phyloP scores from a whole-genome alignment of 192 early-diverging fungal genomes.

The Haplosporangium gracile region DNA sequence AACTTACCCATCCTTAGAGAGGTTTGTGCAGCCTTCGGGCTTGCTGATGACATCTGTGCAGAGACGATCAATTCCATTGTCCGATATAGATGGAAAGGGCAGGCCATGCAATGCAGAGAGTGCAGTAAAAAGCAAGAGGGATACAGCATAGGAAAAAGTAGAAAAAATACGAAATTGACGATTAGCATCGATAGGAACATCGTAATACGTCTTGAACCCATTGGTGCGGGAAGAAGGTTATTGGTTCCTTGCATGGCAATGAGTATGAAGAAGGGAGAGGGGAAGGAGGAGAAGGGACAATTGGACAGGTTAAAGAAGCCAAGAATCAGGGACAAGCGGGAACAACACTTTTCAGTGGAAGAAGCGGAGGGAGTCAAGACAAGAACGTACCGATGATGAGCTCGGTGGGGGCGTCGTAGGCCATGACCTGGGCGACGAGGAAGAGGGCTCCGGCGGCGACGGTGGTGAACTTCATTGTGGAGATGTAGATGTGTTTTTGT shows the following conservation, averaged over 20 bases:
- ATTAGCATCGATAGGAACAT: neutral
- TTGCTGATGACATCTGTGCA: conserved; percentile 36
- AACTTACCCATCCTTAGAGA: conserved; percentile 42
- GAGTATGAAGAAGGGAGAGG: neutral
- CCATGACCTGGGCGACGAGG: conserved; percentile 43
- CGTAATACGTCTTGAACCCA: neutral
- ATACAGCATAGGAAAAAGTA: neutral
- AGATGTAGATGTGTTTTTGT: conserved; percentile 7
- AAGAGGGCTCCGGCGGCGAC: conserved; percentile 40
- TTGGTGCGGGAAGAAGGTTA: neutral
- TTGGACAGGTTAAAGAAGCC: neutral
- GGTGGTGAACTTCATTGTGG: conserved; percentile 51
- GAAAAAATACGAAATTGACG: neutral
- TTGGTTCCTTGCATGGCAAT: neutral
- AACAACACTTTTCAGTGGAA: neutral
- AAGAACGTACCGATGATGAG: conserved; percentile 38
- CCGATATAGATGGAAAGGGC: neutral
- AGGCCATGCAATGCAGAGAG: neutral
- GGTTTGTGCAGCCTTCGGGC: conserved; percentile 26
- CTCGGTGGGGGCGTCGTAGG: conserved; percentile 38
- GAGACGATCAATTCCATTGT: neutral
- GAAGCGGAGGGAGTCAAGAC: neutral
- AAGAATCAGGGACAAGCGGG: neutral
- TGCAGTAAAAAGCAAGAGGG: neutral
- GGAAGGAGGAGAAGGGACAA: neutral